phyloP scores from a whole-genome alignment of 2,329 filamentous ascomycete species.

The Ophiosphaerella korrae region DNA sequence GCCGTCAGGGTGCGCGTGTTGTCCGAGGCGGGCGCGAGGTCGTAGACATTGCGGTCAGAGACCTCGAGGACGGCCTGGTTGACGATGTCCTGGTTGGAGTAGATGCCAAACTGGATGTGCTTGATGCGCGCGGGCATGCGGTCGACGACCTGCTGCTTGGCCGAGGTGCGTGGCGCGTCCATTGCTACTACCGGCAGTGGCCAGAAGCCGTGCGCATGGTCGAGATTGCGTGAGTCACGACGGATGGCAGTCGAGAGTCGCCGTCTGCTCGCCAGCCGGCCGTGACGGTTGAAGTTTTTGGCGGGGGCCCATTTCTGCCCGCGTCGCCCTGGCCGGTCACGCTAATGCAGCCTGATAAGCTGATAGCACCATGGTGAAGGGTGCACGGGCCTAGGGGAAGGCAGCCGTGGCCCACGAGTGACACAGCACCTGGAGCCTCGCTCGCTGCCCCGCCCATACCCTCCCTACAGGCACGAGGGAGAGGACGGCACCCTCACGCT shows the following conservation, averaged over 20 bases:
- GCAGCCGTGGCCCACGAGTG: conserved; percentile 14
- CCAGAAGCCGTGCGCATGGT: conserved; percentile 19
- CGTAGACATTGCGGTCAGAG: conserved; percentile 91
- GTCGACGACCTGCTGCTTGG: conserved; percentile 90
- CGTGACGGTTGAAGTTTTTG: conserved; percentile 18
- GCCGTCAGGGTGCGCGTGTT: conserved; percentile 71
- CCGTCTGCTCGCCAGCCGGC: conserved; percentile 15
- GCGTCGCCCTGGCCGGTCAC: conserved; percentile 3
- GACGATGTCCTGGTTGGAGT: conserved; percentile 92
- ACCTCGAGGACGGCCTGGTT: conserved; percentile 95
- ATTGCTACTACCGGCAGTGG: conserved; percentile 25
- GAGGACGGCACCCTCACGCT: no score
- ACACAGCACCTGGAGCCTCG: conserved; percentile 4
- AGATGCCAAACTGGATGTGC: conserved; percentile 90
- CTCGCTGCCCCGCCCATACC: conserved; percentile 10
- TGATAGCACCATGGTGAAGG: conserved; percentile 24
- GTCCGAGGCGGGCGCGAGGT: conserved; percentile 68
- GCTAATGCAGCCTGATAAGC: conserved; percentile 26
- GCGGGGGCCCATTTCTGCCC: conserved; percentile 22
- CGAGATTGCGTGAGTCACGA: conserved; percentile 30
- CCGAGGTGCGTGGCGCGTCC: conserved; percentile 34
- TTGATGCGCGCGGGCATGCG: conserved; percentile 89
- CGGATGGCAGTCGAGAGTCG: neutral
- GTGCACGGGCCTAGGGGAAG: conserved; percentile 16
- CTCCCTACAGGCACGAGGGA: neutral